Conservation (phyloP, 805 yeast species). For the Tetrapisispora fleetii region DNA sequence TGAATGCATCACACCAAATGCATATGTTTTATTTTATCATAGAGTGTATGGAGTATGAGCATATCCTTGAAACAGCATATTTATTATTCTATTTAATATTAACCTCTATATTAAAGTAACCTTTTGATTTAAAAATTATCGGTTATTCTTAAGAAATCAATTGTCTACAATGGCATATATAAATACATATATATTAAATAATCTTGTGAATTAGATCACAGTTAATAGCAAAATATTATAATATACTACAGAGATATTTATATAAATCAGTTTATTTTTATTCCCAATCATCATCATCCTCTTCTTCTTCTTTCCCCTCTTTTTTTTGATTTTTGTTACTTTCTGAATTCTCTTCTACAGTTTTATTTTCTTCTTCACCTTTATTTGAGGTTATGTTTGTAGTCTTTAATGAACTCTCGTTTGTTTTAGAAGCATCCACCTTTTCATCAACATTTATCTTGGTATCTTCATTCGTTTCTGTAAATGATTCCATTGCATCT, state of each 20-base stretch:
- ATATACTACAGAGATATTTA: not conserved
- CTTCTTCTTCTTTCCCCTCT: conserved; percentile 14
- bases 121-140: too few species aligned
- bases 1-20: conserved; percentile 60
- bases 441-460: conserved; percentile 30
- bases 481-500: conserved; percentile 6
- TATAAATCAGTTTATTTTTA: conserved; percentile 11
- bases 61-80: not conserved
- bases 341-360: not conserved
- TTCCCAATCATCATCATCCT: conserved; percentile 50
- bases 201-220: too few species aligned
- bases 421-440: conserved; percentile 41
- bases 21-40: conserved; percentile 73
- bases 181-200: too few species aligned
- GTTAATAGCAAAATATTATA: not conserved
- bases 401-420: conserved; percentile 33
- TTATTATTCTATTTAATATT: not conserved
- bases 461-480: conserved; percentile 15
- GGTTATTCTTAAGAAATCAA: too few species aligned
- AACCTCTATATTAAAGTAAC: too few species aligned
- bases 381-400: not conserved
- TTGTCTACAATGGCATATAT: too few species aligned
- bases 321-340: conserved; percentile 10
- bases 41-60: conserved; percentile 26
- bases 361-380: not conserved